Conservation (phyloP, 108 stramenopile species). For the Aurantiochytrium sp. region DNA sequence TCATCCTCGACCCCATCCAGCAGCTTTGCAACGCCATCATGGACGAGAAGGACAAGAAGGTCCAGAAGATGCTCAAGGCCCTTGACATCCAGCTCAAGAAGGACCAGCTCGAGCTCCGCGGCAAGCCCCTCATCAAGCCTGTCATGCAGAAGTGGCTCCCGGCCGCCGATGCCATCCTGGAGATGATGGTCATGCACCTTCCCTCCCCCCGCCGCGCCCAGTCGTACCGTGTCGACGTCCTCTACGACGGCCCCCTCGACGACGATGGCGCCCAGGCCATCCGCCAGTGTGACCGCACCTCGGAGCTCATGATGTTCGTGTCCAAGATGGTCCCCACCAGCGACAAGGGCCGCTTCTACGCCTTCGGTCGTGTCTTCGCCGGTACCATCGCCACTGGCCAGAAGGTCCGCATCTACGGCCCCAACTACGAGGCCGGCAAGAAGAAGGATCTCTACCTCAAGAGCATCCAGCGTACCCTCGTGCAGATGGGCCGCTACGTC, state of each 20-base stretch:
- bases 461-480: conserved; percentile 99
- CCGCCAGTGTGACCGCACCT: conserved; percentile 86
- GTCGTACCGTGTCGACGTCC: conserved; percentile 91
- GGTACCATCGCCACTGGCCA: conserved; percentile 98
- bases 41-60: conserved; percentile 93
- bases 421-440: conserved; percentile 99
- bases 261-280: conserved; percentile 93
- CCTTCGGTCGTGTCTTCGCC: conserved; percentile 99
- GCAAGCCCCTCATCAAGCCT: conserved; percentile 97
- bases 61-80: conserved; percentile 97
- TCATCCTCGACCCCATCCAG: conserved; percentile 97
- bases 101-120: conserved; percentile 76
- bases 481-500: conserved; percentile 99
- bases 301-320: conserved; percentile 97
- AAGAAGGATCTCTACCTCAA: conserved; percentile 99
- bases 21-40: conserved; percentile 97
- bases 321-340: conserved; percentile 99
- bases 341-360: conserved; percentile 99
- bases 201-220: conserved; percentile 94
- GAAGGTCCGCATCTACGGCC: conserved; percentile 98
- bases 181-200: conserved; percentile 99
- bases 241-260: conserved; percentile 97
- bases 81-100: conserved; percentile 92
- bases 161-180: conserved; percentile 95
- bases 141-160: conserved; percentile 99